Conservation (phyloP, 2,329 filamentous ascomycete genomes). For the Sporothrix humicola region DNA sequence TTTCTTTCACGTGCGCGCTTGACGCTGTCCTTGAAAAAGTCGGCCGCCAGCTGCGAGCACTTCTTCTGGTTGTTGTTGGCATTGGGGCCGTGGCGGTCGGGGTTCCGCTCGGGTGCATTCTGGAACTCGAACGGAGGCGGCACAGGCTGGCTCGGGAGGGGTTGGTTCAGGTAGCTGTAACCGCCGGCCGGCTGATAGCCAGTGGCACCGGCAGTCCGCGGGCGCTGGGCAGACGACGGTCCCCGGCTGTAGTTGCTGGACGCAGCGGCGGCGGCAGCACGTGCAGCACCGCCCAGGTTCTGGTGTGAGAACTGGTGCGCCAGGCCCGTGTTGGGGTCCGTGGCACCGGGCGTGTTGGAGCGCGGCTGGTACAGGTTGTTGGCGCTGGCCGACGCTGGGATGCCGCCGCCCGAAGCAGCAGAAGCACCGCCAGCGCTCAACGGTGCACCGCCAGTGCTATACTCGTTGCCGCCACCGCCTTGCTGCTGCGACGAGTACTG, state of each 20-base stretch:
- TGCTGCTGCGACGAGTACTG: constrained; percentile 43
- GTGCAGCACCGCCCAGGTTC: constrained; percentile 77
- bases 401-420: background rate
- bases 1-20: constrained; percentile 95
- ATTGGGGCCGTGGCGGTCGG: constrained; percentile 73
- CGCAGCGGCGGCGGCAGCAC: constrained; percentile 54
- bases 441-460: constrained; percentile 38
- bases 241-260: constrained; percentile 68
- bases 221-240: constrained; percentile 74
- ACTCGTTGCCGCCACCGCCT: constrained; percentile 40
- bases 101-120: constrained; percentile 81
- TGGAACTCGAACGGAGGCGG: constrained; percentile 74
- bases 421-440: constrained; percentile 19
- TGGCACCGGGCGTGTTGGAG: constrained; percentile 62
- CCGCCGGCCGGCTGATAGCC: constrained; percentile 62
- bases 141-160: constrained; percentile 65
- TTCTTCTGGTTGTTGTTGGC: constrained; percentile 74
- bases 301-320: constrained; percentile 97
- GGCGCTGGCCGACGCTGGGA: constrained; percentile 26
- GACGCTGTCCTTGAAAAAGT: constrained; percentile 99
- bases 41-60: constrained; percentile 73
- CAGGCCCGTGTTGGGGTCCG: constrained; percentile 84
- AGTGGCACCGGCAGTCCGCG: constrained; percentile 78
- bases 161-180: constrained; percentile 64
- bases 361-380: constrained; percentile 55